Base-by-base conservation (phyloP, 2,329 filamentous ascomycete genomes). In the Aureobasidium sp. region DNA sequence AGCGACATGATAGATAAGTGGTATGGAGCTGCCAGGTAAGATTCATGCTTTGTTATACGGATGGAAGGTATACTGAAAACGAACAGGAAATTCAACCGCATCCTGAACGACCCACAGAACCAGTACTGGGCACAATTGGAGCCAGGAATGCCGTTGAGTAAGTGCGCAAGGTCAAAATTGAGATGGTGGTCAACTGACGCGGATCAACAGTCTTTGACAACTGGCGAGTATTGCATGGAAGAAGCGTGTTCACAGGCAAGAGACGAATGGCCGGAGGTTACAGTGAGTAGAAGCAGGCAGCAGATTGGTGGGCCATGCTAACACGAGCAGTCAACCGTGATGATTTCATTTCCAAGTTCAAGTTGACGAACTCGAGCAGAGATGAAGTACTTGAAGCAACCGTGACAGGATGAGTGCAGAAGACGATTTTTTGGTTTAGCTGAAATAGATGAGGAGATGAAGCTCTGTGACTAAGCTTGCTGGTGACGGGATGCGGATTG, bases 261-360 rank as follows among this genome's bases (percentile, higher is more conserved):
- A 80, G 94, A 65, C 85, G 92, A 65, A 89, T 99, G 69, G 96
- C 92, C 72, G 94, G 94, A 62, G 93, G 84, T 10, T 97, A 97
- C 69, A 87, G 90, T 91, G 77, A 80, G 87, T 83, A 21, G 11
- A 46, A 23, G 11, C 31, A 46, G 38, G 9, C 23, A 27, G 29
- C 15, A 17, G 40, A 17, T 21, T 31, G 37, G 40, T 8, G 51
- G 11, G 13, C n/a, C 13, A 25, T 17, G 17, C 59, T 60, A 29
- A 53, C 40, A 9, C 13, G 46, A 35, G 51, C 51, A 91, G 88
- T 90, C 65, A 89, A 87, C 66, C 83, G 84, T 35, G 90, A 95
- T 66, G 90, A 95, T 71, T 95, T 86, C 65, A 78, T 89, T 63
- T 93, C 89, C 17, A 81, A 86, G 61, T 90, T 86, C 78, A 81